Conservation (phyloP, 2,329 filamentous ascomycete genomes). For the Aspergillus sp. region DNA sequence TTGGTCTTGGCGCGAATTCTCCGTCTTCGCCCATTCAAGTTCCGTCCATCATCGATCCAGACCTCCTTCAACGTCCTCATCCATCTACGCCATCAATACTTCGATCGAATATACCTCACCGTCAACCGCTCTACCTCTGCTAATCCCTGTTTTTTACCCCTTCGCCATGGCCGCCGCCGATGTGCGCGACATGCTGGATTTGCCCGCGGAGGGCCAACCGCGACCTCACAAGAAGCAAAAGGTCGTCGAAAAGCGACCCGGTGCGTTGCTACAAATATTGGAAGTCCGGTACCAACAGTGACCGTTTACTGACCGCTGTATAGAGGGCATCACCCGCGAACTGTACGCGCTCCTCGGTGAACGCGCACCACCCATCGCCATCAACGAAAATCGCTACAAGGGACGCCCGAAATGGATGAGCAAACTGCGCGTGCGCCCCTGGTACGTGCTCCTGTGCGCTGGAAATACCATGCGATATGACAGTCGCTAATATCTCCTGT, state of each 20-base stretch:
- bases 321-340: conserved; percentile 52
- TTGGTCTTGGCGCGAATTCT: conserved; percentile 27
- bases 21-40: conserved; percentile 6
- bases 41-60: conserved; percentile 7
- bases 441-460: conserved; percentile 34
- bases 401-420: conserved; percentile 48
- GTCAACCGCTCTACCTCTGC: neutral
- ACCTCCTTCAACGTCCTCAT: conserved; percentile 11
- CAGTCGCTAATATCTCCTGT: conserved; percentile 32
- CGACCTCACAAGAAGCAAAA: conserved; percentile 75
- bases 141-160: conserved; percentile 1
- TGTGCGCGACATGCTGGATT: conserved; percentile 83
- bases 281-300: neutral
- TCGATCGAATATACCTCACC: neutral
- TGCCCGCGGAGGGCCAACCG: conserved; percentile 62
- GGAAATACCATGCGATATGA: conserved; percentile 49
- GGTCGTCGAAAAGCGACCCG: conserved; percentile 57
- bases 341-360: conserved; percentile 52
- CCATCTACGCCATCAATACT: conserved; percentile 8
- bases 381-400: conserved; percentile 54
- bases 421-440: conserved; percentile 44
- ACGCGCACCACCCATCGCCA: conserved; percentile 51
- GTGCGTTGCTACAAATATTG: conserved; percentile 35
- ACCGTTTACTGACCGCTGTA: conserved; percentile 3
- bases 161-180: conserved; percentile 71